phyloP scores from a whole-genome alignment of 768 basidiomycete species.

The Trichaptum fuscoviolaceum region DNA sequence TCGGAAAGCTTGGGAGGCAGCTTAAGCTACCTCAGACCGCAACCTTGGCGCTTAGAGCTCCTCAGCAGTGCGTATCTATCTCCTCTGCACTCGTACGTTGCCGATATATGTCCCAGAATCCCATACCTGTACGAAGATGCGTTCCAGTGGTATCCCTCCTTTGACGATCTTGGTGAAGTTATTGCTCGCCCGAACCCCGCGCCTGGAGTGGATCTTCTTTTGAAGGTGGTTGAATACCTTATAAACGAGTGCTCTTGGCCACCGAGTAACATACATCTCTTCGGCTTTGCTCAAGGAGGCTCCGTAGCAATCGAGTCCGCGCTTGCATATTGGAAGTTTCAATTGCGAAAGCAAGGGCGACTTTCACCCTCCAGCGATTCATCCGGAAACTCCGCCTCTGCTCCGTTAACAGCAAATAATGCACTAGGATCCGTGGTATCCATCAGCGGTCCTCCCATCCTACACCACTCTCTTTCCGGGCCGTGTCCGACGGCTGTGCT shows the following conservation, averaged over 20 bases:
- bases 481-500: constrained; percentile 58
- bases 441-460: constrained; percentile 69
- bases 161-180: constrained; percentile 72
- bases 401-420: constrained; percentile 15
- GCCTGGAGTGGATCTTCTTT: constrained; percentile 52
- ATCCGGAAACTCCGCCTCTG: constrained; percentile 6
- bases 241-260: constrained; percentile 61
- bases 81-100: neutral
- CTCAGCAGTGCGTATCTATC: constrained; percentile 52
- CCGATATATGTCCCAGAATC: constrained; percentile 39
- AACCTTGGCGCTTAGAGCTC: constrained; percentile 71
- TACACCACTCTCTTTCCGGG: constrained; percentile 59
- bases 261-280: constrained; percentile 65
- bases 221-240: constrained; percentile 50
- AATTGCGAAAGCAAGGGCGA: constrained; percentile 16
- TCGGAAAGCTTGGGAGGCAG: constrained; percentile 63
- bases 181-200: constrained; percentile 71
- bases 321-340: constrained; percentile 47
- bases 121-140: constrained; percentile 76
- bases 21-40: constrained; percentile 90
- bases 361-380: constrained; percentile 16
- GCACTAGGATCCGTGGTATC: constrained; percentile 62
- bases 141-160: constrained; percentile 84
- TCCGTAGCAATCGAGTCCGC: constrained; percentile 67
- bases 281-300: constrained; percentile 88